Percentiles rank a stretch among this genome's conserved stretches.
phyloP scores from a whole-genome alignment of 805 yeast genomes.

The Sugiyamaella chiloensis region DNA sequence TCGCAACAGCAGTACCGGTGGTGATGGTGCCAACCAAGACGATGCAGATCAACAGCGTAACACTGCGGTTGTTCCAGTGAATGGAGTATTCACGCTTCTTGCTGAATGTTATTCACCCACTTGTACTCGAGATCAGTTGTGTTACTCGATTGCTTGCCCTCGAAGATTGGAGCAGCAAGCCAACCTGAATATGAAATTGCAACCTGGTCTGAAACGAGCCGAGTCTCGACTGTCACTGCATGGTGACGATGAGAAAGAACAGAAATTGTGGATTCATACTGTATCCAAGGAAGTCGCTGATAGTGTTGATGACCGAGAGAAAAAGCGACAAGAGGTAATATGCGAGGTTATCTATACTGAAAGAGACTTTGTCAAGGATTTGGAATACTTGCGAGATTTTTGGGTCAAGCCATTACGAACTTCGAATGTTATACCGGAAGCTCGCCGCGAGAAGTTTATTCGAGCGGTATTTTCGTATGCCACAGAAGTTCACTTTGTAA shows the following conservation, averaged over 20 bases:
- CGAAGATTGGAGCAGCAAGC: constrained; percentile 94
- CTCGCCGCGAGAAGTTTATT: constrained; percentile 86
- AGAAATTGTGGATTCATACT: constrained; percentile 89
- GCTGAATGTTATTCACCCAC: constrained; percentile 98
- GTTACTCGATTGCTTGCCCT: constrained; percentile 96
- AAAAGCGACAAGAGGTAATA: constrained; percentile 90
- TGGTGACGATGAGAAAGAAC: constrained; percentile 69
- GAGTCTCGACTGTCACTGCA: constrained; percentile 65
- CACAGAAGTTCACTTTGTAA: constrained; percentile 78
- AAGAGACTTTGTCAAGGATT: constrained; percentile 89
- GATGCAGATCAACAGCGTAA: constrained; percentile 14
- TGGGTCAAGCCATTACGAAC: constrained; percentile 90
- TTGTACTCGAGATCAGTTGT: constrained; percentile 79
- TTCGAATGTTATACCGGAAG: constrained; percentile 80
- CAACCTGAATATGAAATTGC: constrained; percentile 79
- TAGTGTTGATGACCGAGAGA: constrained; percentile 74
- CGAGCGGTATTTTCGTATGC: constrained; percentile 90
- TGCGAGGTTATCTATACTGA: constrained; percentile 93
- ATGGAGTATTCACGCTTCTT: constrained; percentile 88
- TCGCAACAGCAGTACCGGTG: constrained; percentile 1
- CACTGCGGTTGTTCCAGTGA: constrained; percentile 42
- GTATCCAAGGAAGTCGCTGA: constrained; percentile 80
- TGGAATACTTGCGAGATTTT: constrained; percentile 88
- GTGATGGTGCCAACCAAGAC: background rate
- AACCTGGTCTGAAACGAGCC: constrained; percentile 77